Base-by-base conservation (phyloP, 2,329 filamentous ascomycete genomes). In the Whalleya microplaca region DNA sequence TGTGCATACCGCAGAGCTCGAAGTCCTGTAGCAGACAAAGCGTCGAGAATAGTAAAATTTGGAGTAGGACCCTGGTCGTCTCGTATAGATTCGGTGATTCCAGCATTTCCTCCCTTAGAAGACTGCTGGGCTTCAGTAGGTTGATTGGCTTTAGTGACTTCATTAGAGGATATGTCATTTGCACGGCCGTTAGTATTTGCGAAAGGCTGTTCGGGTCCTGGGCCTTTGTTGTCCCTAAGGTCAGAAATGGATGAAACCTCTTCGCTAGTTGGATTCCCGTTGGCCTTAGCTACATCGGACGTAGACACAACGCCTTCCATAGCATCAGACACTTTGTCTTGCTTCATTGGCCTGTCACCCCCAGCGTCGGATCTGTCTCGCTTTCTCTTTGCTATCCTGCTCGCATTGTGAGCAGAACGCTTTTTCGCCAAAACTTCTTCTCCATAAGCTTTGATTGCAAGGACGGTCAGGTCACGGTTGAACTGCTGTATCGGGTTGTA, bases 401-500 rank as follows among this genome's bases (percentile, higher is more conserved):
- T 75, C 62, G 76, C 69, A 69, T 79, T 69, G 14, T 37, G 32
- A 71, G 69, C 73, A 53, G 62, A 69, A 54, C 73, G 74, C 56
- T 75, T 77, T 66, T 75, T 77, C 32, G 81, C 76, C 18, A 86
- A 70, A 3, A 83, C 66, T 29, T 91, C 86, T 64, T 95, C 87
- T 1, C 91, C 91, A 72, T 94, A 96, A 0, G 90, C 90, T 69
- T 91, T 91, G 73, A 99, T 96, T 0, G 92, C 92, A 14, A 99
- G 82, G 21, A 97, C 91, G 58, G 92, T 97, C 63, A 99, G 76
- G 71, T 99, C 95, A 45, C 96, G 89, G 75, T 99, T 99, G 80
- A 98, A 99, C 72, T 99, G 95, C 72, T 99, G 95, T 52, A 99
- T 97, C 0, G 95, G 94, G 67, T 99, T 99, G 82, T 99, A 99